A percentile compares a stretch with the other conserved stretches of the same genome.
phyloP scores from a whole-genome alignment of 352 stramenopile species.

The Pilasporangium apinafurcum region DNA sequence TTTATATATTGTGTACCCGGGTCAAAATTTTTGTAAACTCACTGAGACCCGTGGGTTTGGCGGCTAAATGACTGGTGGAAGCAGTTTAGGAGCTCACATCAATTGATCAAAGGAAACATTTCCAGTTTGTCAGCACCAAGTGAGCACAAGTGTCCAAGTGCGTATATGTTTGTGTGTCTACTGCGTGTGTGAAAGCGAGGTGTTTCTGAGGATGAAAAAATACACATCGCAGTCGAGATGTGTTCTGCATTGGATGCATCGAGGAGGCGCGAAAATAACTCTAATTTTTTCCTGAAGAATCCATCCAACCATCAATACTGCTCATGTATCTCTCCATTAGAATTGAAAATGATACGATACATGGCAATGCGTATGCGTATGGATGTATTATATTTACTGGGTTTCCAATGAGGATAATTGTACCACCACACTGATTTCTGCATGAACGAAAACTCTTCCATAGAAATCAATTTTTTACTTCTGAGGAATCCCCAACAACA shows the following conservation, averaged over 20 bases:
- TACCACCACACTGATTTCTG: conserved; percentile 36
- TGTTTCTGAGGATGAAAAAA: conserved; percentile 41
- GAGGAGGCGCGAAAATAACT: conserved; percentile 35
- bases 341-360: too few relatives aligned
- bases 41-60: too few relatives aligned
- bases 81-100: too few relatives aligned
- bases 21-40: too few relatives aligned
- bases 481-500: conserved; percentile 19
- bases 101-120: too few relatives aligned
- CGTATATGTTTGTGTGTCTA: neutral
- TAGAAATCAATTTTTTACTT: conserved; percentile 22
- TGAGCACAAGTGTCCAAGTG: neutral
- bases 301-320: neutral
- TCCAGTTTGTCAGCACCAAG: too few relatives aligned
- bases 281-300: conserved; percentile 60
- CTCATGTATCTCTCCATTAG: too few relatives aligned
- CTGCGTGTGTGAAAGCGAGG: neutral
- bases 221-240: conserved; percentile 20
- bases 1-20: too few relatives aligned
- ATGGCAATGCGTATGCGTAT: conserved; percentile 3
- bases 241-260: conserved; percentile 8
- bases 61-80: too few relatives aligned
- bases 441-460: conserved; percentile 30
- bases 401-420: conserved; percentile 22
- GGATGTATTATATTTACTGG: conserved; percentile 4